Evolutionary conservation across 208 protist species (phyloP).

Genomic region (Trypanosomatidae sp.): DNA sequence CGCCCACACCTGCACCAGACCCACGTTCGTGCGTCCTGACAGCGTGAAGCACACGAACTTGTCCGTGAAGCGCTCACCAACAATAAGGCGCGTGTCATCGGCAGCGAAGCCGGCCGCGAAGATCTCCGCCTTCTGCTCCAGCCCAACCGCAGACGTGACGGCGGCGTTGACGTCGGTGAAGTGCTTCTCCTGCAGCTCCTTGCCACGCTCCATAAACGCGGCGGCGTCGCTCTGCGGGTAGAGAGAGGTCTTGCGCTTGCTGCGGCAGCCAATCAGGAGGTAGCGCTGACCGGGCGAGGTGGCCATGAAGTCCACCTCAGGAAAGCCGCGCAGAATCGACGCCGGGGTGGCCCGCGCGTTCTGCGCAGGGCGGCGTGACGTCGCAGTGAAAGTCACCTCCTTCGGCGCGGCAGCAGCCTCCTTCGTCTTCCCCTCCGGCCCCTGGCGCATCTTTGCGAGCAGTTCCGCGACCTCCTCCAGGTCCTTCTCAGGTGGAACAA

Average conservation of each 20-base stretch:
- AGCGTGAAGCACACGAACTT: slow-evolving; percentile 60
- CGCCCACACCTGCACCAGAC: slow-evolving; percentile 33
- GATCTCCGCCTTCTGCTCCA: slow-evolving; percentile 55
- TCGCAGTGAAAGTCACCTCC: slow-evolving; percentile 18
- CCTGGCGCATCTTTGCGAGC: slow-evolving; percentile 10
- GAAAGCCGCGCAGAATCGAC: slow-evolving; percentile 57
- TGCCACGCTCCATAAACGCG: slow-evolving; percentile 50
- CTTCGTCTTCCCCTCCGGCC: neutral
- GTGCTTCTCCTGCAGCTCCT: slow-evolving; percentile 57
- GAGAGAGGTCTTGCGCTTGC: slow-evolving; percentile 54
- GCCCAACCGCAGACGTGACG: slow-evolving; percentile 31
- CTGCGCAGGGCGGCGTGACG: slow-evolving; percentile 21
- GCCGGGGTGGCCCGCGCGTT: slow-evolving; percentile 19
- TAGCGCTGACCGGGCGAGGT: slow-evolving; percentile 58
- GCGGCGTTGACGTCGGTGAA: slow-evolving; percentile 40
- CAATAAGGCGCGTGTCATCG: slow-evolving; percentile 51
- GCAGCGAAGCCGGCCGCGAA: slow-evolving; percentile 50
- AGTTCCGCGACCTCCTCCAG: slow-evolving; percentile 21
- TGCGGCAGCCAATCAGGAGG: slow-evolving; percentile 64
- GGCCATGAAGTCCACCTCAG: slow-evolving; percentile 59
- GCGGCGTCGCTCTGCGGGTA: slow-evolving; percentile 49
- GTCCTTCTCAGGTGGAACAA: slow-evolving; percentile 23
- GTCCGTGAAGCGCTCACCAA: slow-evolving; percentile 67
- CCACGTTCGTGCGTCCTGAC: slow-evolving; percentile 31
- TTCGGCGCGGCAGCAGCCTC: neutral